Conservation (phyloP, 164 flowering plant genomes). For the Piper betle region DNA sequence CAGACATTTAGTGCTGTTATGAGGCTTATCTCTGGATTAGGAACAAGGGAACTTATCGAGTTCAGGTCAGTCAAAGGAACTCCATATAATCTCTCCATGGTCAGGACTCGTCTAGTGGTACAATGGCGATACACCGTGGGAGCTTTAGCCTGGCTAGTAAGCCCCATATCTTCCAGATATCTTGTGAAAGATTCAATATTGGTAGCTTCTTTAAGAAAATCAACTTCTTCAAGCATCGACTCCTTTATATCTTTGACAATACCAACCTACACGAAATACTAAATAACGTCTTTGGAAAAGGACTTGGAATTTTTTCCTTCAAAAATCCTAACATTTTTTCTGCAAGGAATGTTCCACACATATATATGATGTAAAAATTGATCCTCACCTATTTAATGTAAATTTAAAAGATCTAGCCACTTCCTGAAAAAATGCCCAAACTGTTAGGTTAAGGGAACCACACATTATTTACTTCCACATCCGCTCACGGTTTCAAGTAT, state of each 20-base stretch:
- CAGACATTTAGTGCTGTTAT: slow-evolving; percentile 93
- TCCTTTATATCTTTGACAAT: slow-evolving; percentile 80
- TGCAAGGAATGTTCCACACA: no score
- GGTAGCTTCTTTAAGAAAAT: slow-evolving; percentile 79
- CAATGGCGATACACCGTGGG: slow-evolving; percentile 72
- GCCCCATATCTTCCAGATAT: slow-evolving; percentile 79
- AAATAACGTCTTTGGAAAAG: no score
- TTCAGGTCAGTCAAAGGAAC: slow-evolving; percentile 94
- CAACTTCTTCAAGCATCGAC: slow-evolving; percentile 98
- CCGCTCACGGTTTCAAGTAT: no score
- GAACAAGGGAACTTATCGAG: slow-evolving; percentile 73
- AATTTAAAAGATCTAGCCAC: no score
- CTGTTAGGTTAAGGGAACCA: no score
- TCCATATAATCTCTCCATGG: slow-evolving; percentile 97
- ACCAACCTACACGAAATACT: slow-evolving; percentile 52
- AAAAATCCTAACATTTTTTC: not conserved
- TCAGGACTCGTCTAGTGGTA: slow-evolving; percentile 58
- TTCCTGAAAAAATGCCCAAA: no score
- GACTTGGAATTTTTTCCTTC: not conserved
- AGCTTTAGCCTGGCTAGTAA: slow-evolving; percentile 81
- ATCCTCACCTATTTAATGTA: no score
- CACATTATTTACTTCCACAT: no score
- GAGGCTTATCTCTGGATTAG: slow-evolving; percentile 79
- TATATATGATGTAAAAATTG: no score
- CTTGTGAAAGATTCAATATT: slow-evolving; percentile 74